phyloP scores from a whole-genome alignment of 148 eudicot genomes.

The Talinum fruticosum region DNA sequence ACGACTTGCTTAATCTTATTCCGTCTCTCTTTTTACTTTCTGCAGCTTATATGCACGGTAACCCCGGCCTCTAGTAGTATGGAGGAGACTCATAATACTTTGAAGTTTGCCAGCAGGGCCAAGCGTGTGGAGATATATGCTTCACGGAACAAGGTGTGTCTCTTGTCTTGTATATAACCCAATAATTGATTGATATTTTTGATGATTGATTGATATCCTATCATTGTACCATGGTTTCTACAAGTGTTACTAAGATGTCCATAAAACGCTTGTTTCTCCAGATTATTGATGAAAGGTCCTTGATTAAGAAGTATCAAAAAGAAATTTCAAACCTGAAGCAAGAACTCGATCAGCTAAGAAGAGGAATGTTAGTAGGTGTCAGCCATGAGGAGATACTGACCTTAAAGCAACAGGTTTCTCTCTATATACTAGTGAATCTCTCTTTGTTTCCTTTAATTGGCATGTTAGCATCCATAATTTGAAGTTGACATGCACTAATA shows the following conservation, averaged over 20 bases:
- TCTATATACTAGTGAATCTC: not conserved
- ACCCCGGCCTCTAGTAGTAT: conserved; percentile 97
- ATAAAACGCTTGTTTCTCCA: conserved; percentile 28
- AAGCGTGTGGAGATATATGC: conserved; percentile 95
- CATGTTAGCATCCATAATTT: not conserved
- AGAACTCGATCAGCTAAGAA: conserved; percentile 89
- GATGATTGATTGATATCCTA: not conserved
- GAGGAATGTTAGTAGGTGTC: conserved; percentile 87
- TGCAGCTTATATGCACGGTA: conserved; percentile 91
- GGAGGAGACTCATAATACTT: conserved; percentile 98
- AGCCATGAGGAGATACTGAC: conserved; percentile 82
- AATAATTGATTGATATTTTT: not conserved
- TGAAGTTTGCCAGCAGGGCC: conserved; percentile 98
- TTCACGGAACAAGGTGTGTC: conserved; percentile 84
- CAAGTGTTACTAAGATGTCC: not conserved
- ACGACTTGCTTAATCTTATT: conserved; percentile 1
- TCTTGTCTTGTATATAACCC: not conserved
- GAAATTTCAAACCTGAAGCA: conserved; percentile 81
- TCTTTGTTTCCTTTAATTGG: conserved; percentile 1
- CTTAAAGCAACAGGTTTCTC: conserved; percentile 72
- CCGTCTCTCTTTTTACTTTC: conserved; percentile 15
- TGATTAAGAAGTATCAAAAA: conserved; percentile 91
- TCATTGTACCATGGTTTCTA: not conserved
- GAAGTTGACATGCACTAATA: not conserved
- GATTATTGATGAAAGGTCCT: conserved; percentile 97